Evolutionary conservation across 2,329 filamentous ascomycete species (phyloP), one percentile per base, ranked within the genome.

Genomic region (Ophiognomonia clavigignenti-juglandacearum): DNA sequence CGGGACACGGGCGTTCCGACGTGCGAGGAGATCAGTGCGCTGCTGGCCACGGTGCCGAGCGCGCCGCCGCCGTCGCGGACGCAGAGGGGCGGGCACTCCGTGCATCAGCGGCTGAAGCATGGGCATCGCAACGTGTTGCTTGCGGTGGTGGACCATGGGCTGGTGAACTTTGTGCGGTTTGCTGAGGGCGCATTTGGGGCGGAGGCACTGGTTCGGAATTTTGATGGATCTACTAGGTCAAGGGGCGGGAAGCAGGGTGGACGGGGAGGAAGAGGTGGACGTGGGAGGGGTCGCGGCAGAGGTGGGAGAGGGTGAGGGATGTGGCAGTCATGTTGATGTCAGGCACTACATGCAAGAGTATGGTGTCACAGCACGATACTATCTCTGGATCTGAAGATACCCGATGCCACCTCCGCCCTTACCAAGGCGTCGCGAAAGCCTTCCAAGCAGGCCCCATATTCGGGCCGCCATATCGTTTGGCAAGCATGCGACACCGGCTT

Each of bases 61-160:
- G 77, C 85, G 50, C 80, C 83, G 1, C 85, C 79, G 0, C 42
- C 79, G 0, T 38, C 41, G 19, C 36, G 45, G 29, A 39, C 41
- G 32, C 60, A 74, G 26, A 73, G 50, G 38, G 73, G 65, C 62
- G n/a, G n/a, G n/a, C 79, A 60, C 58, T 71, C 62, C 61, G 66
- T 91, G 54, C 93, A 95, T 61, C 79, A 84, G 59, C 82, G 87
- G 50, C 69, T 97, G 53, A 92, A 90, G 65, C 83, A 95, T 59
- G 93, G 90, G 2, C 83, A 85, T 63, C 79, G 88, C 54, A 93
- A 88, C 64, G 86, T 93, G 26, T 73, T 96, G 27, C 64, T 98
- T 20, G 93, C 91, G 0, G 79, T 97, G 2, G 90, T 96, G 27
- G 93, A 97, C 62, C 80, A 89, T 53, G 93, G 93, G 0, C 76